Percentiles rank a stretch among this genome's conserved stretches.
These are phyloP conservation scores for Lophium mytilinum DNA, from an alignment of 495 filamentous ascomycete genomes.

Conservation along the genomic window DNA sequence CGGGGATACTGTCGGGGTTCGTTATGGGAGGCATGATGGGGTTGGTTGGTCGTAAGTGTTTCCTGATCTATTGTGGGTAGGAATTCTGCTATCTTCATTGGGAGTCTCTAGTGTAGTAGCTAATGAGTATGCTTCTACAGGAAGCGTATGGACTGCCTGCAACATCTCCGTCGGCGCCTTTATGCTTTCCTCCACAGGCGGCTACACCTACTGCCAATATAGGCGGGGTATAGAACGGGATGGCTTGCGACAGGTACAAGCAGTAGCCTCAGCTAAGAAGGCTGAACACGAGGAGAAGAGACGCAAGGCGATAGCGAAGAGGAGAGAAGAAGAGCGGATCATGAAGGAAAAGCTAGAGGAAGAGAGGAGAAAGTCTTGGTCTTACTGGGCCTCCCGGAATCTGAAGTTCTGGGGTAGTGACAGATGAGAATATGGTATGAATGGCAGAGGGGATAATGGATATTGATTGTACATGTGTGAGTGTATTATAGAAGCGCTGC, in stretches of 20 bases:
- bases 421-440: background rate
- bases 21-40: conserved; percentile 62
- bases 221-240: conserved; percentile 60
- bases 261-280: conserved; percentile 68
- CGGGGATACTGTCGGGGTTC: conserved; percentile 72
- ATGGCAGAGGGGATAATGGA: background rate
- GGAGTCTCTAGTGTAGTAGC: background rate
- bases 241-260: conserved; percentile 70
- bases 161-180: conserved; percentile 84
- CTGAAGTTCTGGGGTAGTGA: conserved; percentile 17
- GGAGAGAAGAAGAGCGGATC: conserved; percentile 45
- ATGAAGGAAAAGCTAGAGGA: conserved; percentile 33
- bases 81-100: no score
- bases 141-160: conserved; percentile 48
- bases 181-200: conserved; percentile 49
- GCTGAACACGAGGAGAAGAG: conserved; percentile 43
- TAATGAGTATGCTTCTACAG: conserved; percentile 22
- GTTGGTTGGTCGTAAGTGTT: conserved; percentile 61
- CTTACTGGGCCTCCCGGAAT: conserved; percentile 20
- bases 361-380: conserved; percentile 25
- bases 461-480: conserved; percentile 1
- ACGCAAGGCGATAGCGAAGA: conserved; percentile 18
- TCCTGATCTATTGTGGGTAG: background rate
- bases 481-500: background rate
- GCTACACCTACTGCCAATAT: conserved; percentile 76